Conservation (phyloP, 805 yeast species). For the Metschnikowia proteae region DNA sequence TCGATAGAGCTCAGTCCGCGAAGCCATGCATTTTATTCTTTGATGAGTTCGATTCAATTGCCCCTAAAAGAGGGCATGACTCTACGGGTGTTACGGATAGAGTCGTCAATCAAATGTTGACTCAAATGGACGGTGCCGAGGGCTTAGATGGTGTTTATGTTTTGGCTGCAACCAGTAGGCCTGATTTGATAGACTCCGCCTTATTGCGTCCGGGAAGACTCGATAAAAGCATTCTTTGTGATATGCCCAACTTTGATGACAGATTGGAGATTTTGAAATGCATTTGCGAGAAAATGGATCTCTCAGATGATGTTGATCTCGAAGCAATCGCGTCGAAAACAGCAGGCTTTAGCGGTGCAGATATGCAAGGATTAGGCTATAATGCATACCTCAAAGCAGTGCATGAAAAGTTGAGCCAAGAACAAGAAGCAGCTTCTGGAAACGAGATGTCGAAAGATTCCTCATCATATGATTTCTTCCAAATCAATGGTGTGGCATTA, state of each 20-base stretch:
- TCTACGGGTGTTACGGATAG: slow-evolving; percentile 97
- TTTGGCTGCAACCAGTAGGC: slow-evolving; percentile 92
- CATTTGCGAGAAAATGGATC: slow-evolving; percentile 57
- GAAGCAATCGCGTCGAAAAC: slow-evolving; percentile 53
- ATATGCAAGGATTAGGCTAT: slow-evolving; percentile 85
- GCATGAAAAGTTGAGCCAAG: slow-evolving; percentile 56
- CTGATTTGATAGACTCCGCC: slow-evolving; percentile 94
- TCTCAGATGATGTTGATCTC: slow-evolving; percentile 50
- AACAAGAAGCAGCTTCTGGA: slow-evolving; percentile 24
- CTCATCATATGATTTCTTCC: slow-evolving; percentile 39
- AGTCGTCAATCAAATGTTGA: slow-evolving; percentile 92
- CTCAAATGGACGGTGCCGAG: slow-evolving; percentile 99
- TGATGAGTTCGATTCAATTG: slow-evolving; percentile 95
- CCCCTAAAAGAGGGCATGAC: slow-evolving; percentile 97
- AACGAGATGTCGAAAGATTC: slow-evolving; percentile 10
- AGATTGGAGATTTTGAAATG: slow-evolving; percentile 67
- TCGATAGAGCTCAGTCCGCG: slow-evolving; percentile 92
- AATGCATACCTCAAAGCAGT: slow-evolving; percentile 88
- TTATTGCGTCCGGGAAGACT: slow-evolving; percentile 92
- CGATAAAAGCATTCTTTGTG: slow-evolving; percentile 89
- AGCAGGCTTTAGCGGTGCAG: slow-evolving; percentile 90
- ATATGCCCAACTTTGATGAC: slow-evolving; percentile 70
- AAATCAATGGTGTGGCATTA: slow-evolving; percentile 33
- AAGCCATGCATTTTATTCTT: slow-evolving; percentile 90
- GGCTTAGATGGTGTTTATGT: slow-evolving; percentile 96